Base-by-base conservation (phyloP, 2,329 filamentous ascomycete genomes). In the Penicillium capsulatum region DNA sequence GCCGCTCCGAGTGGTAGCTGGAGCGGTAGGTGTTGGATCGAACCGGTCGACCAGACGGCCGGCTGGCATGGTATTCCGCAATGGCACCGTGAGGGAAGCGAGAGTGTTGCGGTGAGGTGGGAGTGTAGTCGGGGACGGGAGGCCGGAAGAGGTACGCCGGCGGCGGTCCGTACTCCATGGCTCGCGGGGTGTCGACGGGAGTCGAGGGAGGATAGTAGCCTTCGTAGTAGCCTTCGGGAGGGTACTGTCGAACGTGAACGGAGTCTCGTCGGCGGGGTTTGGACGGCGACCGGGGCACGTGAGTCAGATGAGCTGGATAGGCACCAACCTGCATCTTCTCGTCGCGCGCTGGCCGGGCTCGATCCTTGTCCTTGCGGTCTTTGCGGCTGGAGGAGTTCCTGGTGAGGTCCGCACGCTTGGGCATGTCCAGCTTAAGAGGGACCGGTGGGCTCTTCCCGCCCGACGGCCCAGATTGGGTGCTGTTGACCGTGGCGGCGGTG, bases 401-500 rank as follows among this genome's bases (percentile, higher is more conserved):
- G 31, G 51, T 48, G 28, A 61, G 45, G 28, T 59, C 57, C 44
- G 42, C 32, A 35, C 53, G 53, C 43, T 53, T 60, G 51, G 59
- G 56, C 39, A 59, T 58, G 47, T 66, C 60, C 45, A 65, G 47
- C 51, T 63, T 68, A 60, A 63, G 53, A 57, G 59, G 52, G 38
- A 47, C 50, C 43, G 60, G 62, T 17, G 48, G 50, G 46, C 55
- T 63, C 50, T 58, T 65, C 54, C 59, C 64, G 56, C 58, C 67
- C 54, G 60, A 64, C 65, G 67, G 67, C 50, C 61, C 67, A 57
- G 73, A 73, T 69, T 74, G 65, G 71, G 71, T 61, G 54, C 63
- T 70, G 66, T 72, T 71, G 62, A 71, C 66, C 46, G 73, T 72
- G 48, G 72, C 70, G 50, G 69, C 70, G 54, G 75, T 77, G 55